Percentiles rank a stretch among this genome's conserved stretches.
Evolutionary conservation across 2,329 filamentous ascomycete species (phyloP).

Genomic region (Lachnellula suecica): DNA sequence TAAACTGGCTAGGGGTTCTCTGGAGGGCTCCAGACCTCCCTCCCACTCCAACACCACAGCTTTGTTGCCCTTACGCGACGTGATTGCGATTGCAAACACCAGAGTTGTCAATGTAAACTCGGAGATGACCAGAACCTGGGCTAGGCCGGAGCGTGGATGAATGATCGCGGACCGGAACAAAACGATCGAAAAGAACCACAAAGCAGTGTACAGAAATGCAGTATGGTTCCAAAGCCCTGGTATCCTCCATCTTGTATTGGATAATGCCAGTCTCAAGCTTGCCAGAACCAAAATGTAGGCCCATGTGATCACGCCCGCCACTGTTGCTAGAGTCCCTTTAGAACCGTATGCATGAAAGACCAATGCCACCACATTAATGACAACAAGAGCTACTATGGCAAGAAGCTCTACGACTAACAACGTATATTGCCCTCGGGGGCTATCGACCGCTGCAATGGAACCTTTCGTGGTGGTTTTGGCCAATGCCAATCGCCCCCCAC

Average conservation of each 20-base stretch:
- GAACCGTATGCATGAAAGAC: slow-evolving; percentile 58
- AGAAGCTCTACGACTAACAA: slow-evolving; percentile 73
- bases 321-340: slow-evolving; percentile 57
- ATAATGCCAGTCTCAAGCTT: slow-evolving; percentile 68
- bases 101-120: slow-evolving; percentile 76
- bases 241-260: slow-evolving; percentile 62
- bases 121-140: slow-evolving; percentile 64
- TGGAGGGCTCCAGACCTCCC: slow-evolving; percentile 81
- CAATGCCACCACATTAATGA: slow-evolving; percentile 65
- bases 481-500: slow-evolving; percentile 55
- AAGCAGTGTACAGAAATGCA: slow-evolving; percentile 73
- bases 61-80: slow-evolving; percentile 89
- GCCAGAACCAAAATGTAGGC: slow-evolving; percentile 75
- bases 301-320: slow-evolving; percentile 74
- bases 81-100: slow-evolving; percentile 73
- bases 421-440: slow-evolving; percentile 69
- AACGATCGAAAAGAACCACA: slow-evolving; percentile 76
- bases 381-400: slow-evolving; percentile 70
- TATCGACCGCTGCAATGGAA: slow-evolving; percentile 70
- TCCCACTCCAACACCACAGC: slow-evolving; percentile 86
- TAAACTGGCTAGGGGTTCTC: slow-evolving; percentile 83
- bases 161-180: slow-evolving; percentile 85
- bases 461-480: slow-evolving; percentile 61
- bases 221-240: slow-evolving; percentile 92
- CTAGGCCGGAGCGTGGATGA: slow-evolving; percentile 64